phyloP scores from a whole-genome alignment of 768 basidiomycete genomes.

The Xanthoconium purpureum region DNA sequence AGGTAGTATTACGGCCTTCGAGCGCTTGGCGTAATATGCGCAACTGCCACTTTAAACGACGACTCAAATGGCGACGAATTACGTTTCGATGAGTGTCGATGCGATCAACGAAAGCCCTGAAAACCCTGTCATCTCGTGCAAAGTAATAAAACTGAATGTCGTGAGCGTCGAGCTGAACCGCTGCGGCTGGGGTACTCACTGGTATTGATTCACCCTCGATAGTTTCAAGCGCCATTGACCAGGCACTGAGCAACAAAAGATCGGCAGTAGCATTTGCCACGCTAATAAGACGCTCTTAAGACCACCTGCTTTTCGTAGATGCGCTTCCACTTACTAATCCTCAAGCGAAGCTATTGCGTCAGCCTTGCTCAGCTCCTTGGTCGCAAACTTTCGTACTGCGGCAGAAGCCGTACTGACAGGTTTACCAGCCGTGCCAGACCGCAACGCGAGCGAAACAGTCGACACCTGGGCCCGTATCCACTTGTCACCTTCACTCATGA shows the following conservation, averaged over 20 bases:
- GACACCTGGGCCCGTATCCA: constrained; percentile 78
- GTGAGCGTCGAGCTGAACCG: not conserved
- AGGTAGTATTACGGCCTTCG: constrained; percentile 64
- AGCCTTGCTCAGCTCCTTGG: constrained; percentile 77
- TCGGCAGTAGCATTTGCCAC: constrained; percentile 89
- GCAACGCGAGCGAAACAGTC: constrained; percentile 67
- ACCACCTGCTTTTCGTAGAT: not conserved
- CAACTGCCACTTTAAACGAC: constrained; percentile 70
- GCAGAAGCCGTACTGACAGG: constrained; percentile 75
- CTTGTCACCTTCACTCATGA: constrained; percentile 94
- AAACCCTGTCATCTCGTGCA: constrained; percentile 87
- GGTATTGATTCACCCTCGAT: constrained; percentile 68
- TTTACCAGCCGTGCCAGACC: constrained; percentile 59
- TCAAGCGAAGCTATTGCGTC: constrained; percentile 78
- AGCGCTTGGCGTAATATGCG: constrained; percentile 58
- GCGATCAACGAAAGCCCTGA: constrained; percentile 59
- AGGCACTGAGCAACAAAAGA: constrained; percentile 76
- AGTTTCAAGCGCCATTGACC: constrained; percentile 61
- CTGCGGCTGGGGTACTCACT: constrained; percentile 40
- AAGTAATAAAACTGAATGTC: constrained; percentile 71
- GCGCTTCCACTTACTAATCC: constrained; percentile 72
- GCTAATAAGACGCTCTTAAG: constrained; percentile 36
- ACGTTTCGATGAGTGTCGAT: constrained; percentile 37
- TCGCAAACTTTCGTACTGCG: constrained; percentile 84
- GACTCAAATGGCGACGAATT: constrained; percentile 48